These are phyloP conservation scores for Wakefieldia striispora DNA, from an alignment of 768 basidiomycete species.

Conservation along the genomic window DNA sequence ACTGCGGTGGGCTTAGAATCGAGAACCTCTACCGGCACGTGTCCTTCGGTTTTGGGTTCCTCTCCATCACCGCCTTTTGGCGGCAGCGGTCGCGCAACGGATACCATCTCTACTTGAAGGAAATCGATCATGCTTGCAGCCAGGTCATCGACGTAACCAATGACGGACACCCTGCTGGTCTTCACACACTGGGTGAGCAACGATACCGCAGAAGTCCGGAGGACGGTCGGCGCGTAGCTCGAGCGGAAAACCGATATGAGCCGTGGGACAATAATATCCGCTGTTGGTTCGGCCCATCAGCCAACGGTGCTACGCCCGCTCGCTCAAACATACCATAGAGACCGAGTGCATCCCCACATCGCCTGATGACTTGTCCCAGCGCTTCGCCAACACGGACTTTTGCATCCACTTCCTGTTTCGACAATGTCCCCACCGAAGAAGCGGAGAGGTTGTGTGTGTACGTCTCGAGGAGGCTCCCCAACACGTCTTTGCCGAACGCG, in stretches of 20 bases:
- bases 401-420: constrained; percentile 66
- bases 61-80: constrained; percentile 17
- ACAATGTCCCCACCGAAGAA: constrained; percentile 34
- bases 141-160: constrained; percentile 62
- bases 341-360: constrained; percentile 67
- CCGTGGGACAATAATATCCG: constrained; percentile 66
- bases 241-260: constrained; percentile 65
- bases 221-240: constrained; percentile 59
- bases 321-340: constrained; percentile 55
- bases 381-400: constrained; percentile 84
- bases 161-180: constrained; percentile 58
- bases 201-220: constrained; percentile 67
- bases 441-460: constrained; percentile 60
- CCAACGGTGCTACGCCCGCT: neutral
- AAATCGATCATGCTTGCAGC: constrained; percentile 72
- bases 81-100: constrained; percentile 14
- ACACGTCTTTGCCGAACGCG: constrained; percentile 60
- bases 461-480: constrained; percentile 60
- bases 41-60: constrained; percentile 4
- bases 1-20: constrained; percentile 56
- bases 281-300: constrained; percentile 37
- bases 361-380: constrained; percentile 68
- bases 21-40: constrained; percentile 27
- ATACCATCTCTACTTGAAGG: constrained; percentile 59
- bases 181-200: constrained; percentile 74